A percentile compares a stretch with the other conserved stretches of the same genome.
Conservation (phyloP, 2,329 filamentous ascomycete genomes). For the Colletotrichum echinochloae region DNA sequence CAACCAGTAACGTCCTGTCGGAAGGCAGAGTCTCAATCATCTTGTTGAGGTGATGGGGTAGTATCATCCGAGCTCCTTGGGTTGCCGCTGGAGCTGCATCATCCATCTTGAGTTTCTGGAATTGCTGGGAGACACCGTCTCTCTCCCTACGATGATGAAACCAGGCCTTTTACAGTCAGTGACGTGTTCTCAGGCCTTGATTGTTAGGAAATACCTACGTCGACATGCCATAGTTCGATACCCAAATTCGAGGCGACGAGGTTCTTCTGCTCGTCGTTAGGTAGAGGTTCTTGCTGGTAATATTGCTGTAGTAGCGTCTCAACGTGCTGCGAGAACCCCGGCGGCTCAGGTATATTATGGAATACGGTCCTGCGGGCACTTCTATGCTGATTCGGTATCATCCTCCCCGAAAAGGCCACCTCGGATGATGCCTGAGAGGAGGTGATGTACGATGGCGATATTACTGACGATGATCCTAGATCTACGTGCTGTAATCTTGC, state of each 20-base stretch:
- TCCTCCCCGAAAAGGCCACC: slow-evolving; percentile 52
- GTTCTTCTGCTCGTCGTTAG: slow-evolving; percentile 62
- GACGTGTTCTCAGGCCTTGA: neutral
- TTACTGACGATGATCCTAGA: neutral
- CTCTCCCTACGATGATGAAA: slow-evolving; percentile 66
- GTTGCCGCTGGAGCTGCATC: slow-evolving; percentile 49
- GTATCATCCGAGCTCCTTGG: slow-evolving; percentile 59
- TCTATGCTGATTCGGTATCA: slow-evolving; percentile 61
- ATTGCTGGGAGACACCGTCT: slow-evolving; percentile 58
- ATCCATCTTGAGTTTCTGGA: slow-evolving; percentile 58
- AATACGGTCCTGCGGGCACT: slow-evolving; percentile 55
- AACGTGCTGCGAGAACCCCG: slow-evolving; percentile 61
- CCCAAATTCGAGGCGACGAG: slow-evolving; percentile 67
- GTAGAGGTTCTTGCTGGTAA: slow-evolving; percentile 60
- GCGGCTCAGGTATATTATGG: slow-evolving; percentile 55
- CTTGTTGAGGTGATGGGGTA: slow-evolving; percentile 63
- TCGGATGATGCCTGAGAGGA: slow-evolving; percentile 11
- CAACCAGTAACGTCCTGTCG: slow-evolving; percentile 61
- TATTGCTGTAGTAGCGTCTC: slow-evolving; percentile 65
- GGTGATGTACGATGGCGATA: neutral
- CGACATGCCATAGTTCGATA: slow-evolving; percentile 63
- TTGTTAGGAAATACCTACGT: slow-evolving; percentile 50
- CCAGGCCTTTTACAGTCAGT: slow-evolving; percentile 56
- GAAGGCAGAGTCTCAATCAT: slow-evolving; percentile 63
- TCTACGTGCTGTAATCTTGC: neutral